Evolutionary conservation across 768 basidiomycete genomes (phyloP), one percentile per base, ranked within the genome.

Genomic region (Dictyophora rubrovolvata): DNA sequence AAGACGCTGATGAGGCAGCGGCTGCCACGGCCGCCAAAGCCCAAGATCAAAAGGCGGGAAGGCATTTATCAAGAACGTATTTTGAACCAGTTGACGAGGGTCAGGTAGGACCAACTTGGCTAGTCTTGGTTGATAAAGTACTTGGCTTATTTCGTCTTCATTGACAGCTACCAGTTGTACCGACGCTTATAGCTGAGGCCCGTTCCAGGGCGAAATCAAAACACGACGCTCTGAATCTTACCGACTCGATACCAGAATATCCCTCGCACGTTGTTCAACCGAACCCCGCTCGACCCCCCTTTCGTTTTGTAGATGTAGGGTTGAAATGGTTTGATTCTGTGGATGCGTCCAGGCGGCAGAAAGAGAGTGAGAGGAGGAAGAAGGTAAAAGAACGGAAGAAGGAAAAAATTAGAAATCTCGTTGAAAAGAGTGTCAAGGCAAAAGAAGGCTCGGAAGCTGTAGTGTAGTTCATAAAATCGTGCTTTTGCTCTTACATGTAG

Each of bases 71-170:
- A 64, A 78, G 84, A 48, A 71, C 82, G 48, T 91, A 86, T 69
- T 92, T 88, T 87, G 89, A 92, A 68, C 81, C 85, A 33, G 79
- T 86, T 42, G 76, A 77, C 10, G 89, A 92, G 65, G 82, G 83
- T 60, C 70, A 79, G 71, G 89, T 89, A 66, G 66, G 70, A 66
- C 37, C 20, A n/a, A n/a, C 34, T 11, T 37, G 20, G 18, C 35
- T 42, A 14, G 11, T 56, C 42, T 21, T n/a, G n/a, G n/a, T 34
- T 12, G 16, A 42, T 22, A 20, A 47, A 55, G 33, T 20, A 48
- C 18, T 56, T 56, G 49, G 20, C 62, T 28, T 59, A 50, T 6
- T 49, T n/a, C n/a, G 42, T 54, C 21, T 54, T 52, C 22, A 16
- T 35, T 51, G 3, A 34, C 54, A 90, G 89, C 79, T 84, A 67